Base-by-base conservation (phyloP, 2,329 filamentous ascomycete genomes). In the Paecilomyces niveus region DNA sequence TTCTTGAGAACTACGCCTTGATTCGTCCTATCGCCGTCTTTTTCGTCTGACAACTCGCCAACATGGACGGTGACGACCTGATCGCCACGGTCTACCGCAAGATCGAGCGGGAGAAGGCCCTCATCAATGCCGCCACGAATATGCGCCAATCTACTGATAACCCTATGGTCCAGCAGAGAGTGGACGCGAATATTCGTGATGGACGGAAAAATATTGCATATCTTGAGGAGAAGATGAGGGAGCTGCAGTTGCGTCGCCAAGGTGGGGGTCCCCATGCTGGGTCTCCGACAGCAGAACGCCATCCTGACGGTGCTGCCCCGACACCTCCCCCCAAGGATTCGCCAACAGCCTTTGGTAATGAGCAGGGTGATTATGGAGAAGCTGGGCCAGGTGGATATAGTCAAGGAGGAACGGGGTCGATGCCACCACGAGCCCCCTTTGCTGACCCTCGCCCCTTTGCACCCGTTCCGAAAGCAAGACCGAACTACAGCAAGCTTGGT, bases 61-160 rank as follows among this genome's bases (percentile, higher is more conserved):
- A 65, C 72, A 86, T 85, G 79, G 80, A 79, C 62, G 80, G 79
- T 73, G 83, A 87, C 71, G 81, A 85, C 66, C 81, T 85, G 64
- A 82, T 86, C 77, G 86, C 86, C 77, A 89, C 91, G 76, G 92
- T 99, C 79, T 86, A 89, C 79, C 89, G 88, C 81, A 97, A 99
- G 88, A 97, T 99, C 77, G 91, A 97, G 82, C 88, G 93, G 74
- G 94, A 99, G 79, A 93, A 92, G 82, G 89, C 89, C 69, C 87
- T 97, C 71, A 94, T 99, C 81, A 89, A 89, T 76, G 93, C 91
- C 69, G 93, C 93, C 67, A 94, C 90, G 78, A 86, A 89, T 68
- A 96, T 99, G 92, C 89, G 92, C 77, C 89, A 92, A 78, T 92
- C 94, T 75, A 97, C 93, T 67, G 90, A 91, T 80, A 99, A 99